These are phyloP conservation scores for Rhodotorula toruloides DNA, from an alignment of 768 basidiomycete species.

Conservation along the genomic window DNA sequence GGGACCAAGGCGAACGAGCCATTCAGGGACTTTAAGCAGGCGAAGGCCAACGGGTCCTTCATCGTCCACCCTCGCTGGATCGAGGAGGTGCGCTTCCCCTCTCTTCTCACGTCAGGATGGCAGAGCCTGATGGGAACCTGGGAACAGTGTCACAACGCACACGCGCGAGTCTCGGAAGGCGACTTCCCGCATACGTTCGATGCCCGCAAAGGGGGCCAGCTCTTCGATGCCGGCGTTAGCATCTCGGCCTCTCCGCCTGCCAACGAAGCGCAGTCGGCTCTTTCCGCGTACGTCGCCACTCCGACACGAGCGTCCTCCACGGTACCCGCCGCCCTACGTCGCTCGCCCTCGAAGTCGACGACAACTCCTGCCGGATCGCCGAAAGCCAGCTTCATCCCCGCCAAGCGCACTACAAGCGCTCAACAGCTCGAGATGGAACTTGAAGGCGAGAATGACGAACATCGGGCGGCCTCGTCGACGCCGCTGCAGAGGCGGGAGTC, in stretches of 20 bases:
- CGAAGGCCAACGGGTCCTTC: background rate
- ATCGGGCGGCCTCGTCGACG: background rate
- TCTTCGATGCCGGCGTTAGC: constrained; percentile 20
- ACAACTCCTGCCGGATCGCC: background rate
- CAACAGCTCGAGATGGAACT: background rate
- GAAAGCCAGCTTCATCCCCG: no score
- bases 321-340: background rate
- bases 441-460: background rate
- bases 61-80: constrained; percentile 34
- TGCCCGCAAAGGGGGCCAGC: constrained; percentile 25
- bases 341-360: background rate
- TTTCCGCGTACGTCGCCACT: background rate
- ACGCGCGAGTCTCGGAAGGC: constrained; percentile 1
- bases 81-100: constrained; percentile 21
- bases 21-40: constrained; percentile 86
- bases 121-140: no score
- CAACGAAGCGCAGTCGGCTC: background rate
- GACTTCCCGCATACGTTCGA: constrained; percentile 33
- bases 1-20: constrained; percentile 75
- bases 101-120: background rate
- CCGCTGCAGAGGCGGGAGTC: background rate
- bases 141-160: constrained; percentile 1
- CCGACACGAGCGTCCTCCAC: background rate
- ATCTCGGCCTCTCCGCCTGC: background rate
- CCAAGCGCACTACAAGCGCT: no score